Percentiles rank a stretch among this genome's conserved stretches.
These are phyloP conservation scores for Diddensiella caesifluorescens DNA, from an alignment of 805 yeast genomes.

Conservation along the genomic window DNA sequence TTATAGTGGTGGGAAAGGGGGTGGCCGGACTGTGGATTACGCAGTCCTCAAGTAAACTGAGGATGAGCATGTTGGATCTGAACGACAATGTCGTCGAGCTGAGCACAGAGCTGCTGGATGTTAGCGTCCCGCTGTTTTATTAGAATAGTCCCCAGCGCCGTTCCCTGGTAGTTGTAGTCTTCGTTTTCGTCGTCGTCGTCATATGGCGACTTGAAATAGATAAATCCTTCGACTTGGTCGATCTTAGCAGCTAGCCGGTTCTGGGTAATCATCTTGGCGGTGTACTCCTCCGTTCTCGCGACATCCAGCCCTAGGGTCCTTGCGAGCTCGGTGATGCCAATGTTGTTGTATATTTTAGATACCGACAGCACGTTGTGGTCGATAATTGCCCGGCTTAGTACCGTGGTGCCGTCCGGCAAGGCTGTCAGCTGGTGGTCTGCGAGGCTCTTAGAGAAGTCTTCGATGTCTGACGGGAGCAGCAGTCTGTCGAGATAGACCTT, in stretches of 20 bases:
- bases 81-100: constrained; percentile 23
- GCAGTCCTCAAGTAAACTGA: no score
- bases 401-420: constrained; percentile 26
- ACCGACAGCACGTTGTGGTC: constrained; percentile 33
- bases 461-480: constrained; percentile 24
- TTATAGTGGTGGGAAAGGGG: not conserved
- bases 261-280: constrained; percentile 30
- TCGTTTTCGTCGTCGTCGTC: not conserved
- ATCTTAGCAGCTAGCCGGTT: constrained; percentile 28
- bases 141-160: constrained; percentile 1
- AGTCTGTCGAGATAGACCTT: constrained; percentile 27
- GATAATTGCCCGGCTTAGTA: constrained; percentile 28
- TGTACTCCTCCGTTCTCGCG: constrained; percentile 26
- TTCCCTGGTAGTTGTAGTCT: not conserved
- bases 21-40: no score
- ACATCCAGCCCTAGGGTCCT: constrained; percentile 23
- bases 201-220: constrained; percentile 13
- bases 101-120: constrained; percentile 19
- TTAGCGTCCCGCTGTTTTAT: constrained; percentile 16
- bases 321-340: constrained; percentile 26
- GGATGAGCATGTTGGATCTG: constrained; percentile 5
- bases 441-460: constrained; percentile 18
- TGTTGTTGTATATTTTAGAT: constrained; percentile 28
- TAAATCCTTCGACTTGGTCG: constrained; percentile 28
- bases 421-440: constrained; percentile 20